Conservation (phyloP, 1,139 yeast species). For the Sporopachydermia cereana region DNA sequence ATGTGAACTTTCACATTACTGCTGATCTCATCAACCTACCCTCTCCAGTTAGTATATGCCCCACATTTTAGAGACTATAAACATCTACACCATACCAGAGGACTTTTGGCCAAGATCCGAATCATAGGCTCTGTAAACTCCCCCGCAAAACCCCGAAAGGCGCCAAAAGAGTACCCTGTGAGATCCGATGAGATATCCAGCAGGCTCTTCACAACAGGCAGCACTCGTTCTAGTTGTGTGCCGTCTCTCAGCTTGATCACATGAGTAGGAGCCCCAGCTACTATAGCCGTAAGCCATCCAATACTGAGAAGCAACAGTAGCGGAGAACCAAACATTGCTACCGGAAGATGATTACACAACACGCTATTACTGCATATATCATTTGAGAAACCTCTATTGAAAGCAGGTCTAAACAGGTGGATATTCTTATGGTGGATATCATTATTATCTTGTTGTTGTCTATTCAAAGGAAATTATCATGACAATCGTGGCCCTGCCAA, state of each 20-base stretch:
- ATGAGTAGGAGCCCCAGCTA: constrained; percentile 29
- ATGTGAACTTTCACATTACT: background rate
- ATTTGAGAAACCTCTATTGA: too few species aligned
- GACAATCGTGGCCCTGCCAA: too few species aligned
- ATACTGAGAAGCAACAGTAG: constrained; percentile 14
- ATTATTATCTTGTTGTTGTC: too few species aligned
- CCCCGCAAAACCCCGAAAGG: constrained; percentile 41
- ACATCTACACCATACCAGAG: constrained; percentile 21
- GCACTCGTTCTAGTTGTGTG: background rate
- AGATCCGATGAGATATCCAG: background rate
- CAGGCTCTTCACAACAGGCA: background rate
- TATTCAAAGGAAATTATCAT: too few species aligned
- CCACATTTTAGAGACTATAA: too few species aligned
- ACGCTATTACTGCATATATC: too few species aligned
- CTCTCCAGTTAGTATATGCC: background rate
- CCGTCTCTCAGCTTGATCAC: background rate
- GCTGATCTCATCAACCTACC: background rate
- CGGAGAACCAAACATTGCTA: too few species aligned
- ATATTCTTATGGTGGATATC: too few species aligned
- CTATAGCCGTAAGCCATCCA: constrained; percentile 32
- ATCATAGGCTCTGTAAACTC: constrained; percentile 31
- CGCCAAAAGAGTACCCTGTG: constrained; percentile 29
- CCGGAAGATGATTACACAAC: too few species aligned
- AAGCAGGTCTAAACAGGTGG: too few species aligned
- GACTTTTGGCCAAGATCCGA: constrained; percentile 27